phyloP scores from a whole-genome alignment of 2,329 filamentous ascomycete genomes.

The Camillea tinctor region DNA sequence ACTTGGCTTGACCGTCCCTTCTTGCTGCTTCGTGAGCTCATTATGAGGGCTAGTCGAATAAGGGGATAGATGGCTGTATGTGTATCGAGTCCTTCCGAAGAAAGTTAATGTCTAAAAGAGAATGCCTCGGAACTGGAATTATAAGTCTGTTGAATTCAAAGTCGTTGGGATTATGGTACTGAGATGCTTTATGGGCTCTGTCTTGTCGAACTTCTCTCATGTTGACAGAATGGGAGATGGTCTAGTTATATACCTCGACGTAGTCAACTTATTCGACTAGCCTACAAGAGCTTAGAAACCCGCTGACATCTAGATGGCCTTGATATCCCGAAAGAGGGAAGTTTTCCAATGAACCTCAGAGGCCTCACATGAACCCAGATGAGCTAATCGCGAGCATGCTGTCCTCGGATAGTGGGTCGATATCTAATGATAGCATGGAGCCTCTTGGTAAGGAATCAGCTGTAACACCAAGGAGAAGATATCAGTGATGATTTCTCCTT shows the following conservation, averaged over 20 bases:
- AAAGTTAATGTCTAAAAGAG: background rate
- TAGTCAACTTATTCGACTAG: background rate
- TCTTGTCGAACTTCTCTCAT: background rate
- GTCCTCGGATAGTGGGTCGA: background rate
- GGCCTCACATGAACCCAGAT: background rate
- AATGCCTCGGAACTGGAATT: background rate
- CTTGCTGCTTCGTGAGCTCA: slow-evolving; percentile 31
- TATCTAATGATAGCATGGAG: background rate
- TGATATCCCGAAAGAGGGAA: background rate
- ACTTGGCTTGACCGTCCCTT: slow-evolving; percentile 25
- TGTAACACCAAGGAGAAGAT: background rate
- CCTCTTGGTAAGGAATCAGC: background rate
- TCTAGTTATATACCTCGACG: background rate
- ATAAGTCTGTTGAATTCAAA: background rate
- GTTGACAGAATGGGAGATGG: background rate
- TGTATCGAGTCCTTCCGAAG: background rate
- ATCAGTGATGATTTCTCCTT: background rate
- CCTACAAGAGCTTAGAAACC: background rate
- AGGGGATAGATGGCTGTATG: background rate
- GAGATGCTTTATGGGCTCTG: too few species aligned
- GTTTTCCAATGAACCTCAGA: background rate
- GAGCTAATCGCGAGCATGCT: background rate
- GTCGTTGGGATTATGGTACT: background rate
- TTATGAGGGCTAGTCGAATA: slow-evolving; percentile 9
- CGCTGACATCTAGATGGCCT: too few species aligned